Evolutionary conservation across 768 basidiomycete species (phyloP), one percentile per base, ranked within the genome.

Genomic region (Zangia roseola): DNA sequence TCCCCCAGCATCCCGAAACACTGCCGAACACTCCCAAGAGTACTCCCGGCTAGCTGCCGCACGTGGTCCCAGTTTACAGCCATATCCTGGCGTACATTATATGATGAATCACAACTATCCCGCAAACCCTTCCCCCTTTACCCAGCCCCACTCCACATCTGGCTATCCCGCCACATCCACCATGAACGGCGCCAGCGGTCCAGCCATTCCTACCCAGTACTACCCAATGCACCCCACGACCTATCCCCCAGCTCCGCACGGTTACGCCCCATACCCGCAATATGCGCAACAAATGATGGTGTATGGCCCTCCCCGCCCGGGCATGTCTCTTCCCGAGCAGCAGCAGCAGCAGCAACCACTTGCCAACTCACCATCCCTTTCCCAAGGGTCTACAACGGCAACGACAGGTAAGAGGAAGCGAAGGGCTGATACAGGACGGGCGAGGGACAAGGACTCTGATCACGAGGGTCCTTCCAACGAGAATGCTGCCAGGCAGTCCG

Each of bases 61-160:
- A 63, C 79, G 63, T 65, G 68, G 58, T 33, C 67, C 63, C 41
- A 64, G 69, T 49, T 74, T 78, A 53, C 80, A 79, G 58, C 77
- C 81, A 14, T 83, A 82, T 65, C 79, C 80, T 40, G 72, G 71
- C 21, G 71, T 78, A 9, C 81, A 79, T 39, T 71, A 64, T 59
- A 74, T 82, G 65, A 88, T 88, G 85, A 89, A 88, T 64, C 81
- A 82, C 45, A 69, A 79, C 50, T 89, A 87, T 40, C 77, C 83
- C 21, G 71, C 81, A 55, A 82, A 80, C 60, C 79, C 80, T 51
- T 74, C 83, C 47, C 72, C 73, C 10, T 77, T 74, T 54, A 55
- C 74, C 21, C 73, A 75, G 37, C 68, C 72, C 17, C 71, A 70
- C 69, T 57, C 68, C 53, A 10, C 75, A 60, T 53, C 80, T 68